Conservation (phyloP, 202 grass and related monocot species). For the Musa balbisiana region DNA sequence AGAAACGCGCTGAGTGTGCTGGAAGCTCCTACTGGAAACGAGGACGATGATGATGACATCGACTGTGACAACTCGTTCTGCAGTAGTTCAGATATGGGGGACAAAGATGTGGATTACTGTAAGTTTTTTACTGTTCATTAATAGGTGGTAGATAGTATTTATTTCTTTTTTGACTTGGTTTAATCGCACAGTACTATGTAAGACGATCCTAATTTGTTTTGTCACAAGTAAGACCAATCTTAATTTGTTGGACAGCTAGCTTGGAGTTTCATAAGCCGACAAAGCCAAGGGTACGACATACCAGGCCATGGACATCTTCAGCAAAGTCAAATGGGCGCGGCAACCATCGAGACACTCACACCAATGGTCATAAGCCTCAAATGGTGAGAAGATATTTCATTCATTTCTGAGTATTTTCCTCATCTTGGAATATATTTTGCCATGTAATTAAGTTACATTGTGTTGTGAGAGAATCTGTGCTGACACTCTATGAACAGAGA, state of each 20-base stretch:
- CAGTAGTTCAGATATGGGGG: slow-evolving; percentile 55
- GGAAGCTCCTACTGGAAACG: slow-evolving; percentile 72
- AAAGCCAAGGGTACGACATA: slow-evolving; percentile 66
- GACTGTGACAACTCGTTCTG: slow-evolving; percentile 56
- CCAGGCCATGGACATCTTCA: slow-evolving; percentile 43
- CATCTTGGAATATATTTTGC: not conserved
- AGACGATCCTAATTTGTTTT: too few relatives aligned
- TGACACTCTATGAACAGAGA: slow-evolving; percentile 40
- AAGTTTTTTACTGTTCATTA: slow-evolving; percentile 22
- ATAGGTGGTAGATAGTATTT: not conserved
- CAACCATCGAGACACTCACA: slow-evolving; percentile 29
- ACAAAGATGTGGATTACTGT: slow-evolving; percentile 69
- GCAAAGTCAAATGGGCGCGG: slow-evolving; percentile 38
- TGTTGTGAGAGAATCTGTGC: slow-evolving; percentile 10
- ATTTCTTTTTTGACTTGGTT: not conserved
- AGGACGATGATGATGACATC: slow-evolving; percentile 36
- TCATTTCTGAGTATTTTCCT: not conserved
- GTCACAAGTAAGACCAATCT: too few relatives aligned
- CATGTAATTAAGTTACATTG: not conserved
- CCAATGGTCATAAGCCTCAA: slow-evolving; percentile 28
- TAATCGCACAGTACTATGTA: too few relatives aligned
- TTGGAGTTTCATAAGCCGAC: slow-evolving; percentile 67
- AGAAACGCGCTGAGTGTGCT: slow-evolving; percentile 85
- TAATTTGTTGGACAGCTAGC: slow-evolving; percentile 30
- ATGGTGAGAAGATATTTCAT: slow-evolving; percentile 30